Conservation (phyloP, 1,284 basidiomycete genomes). For the Apiotrichum akiyoshidainum region DNA sequence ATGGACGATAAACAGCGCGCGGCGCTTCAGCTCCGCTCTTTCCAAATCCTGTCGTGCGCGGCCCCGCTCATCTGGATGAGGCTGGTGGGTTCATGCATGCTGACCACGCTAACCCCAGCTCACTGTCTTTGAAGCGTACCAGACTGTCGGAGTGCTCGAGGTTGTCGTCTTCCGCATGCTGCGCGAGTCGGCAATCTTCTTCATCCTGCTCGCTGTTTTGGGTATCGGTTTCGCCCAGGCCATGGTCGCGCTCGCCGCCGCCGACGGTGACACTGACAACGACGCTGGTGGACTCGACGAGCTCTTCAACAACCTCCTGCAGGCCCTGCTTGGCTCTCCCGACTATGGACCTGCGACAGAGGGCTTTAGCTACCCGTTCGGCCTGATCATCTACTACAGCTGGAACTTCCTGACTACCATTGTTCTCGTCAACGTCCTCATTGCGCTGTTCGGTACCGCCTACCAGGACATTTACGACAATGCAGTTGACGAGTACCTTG, state of each 20-base stretch:
- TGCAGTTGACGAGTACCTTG: conserved; percentile 56
- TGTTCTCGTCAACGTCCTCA: conserved; percentile 87
- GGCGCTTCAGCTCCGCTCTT: conserved; percentile 64
- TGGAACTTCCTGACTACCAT: conserved; percentile 86
- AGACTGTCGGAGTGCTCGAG: conserved; percentile 55
- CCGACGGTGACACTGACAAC: conserved; percentile 72
- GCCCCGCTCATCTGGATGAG: conserved; percentile 88
- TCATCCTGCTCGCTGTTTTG: conserved; percentile 73
- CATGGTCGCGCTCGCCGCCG: conserved; percentile 83
- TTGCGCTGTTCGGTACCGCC: conserved; percentile 88
- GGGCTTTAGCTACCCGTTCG: conserved; percentile 57
- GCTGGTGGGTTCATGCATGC: conserved; percentile 58
- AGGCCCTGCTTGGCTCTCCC: conserved; percentile 75
- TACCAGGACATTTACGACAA: conserved; percentile 68
- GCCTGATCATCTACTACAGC: conserved; percentile 76
- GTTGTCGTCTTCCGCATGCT: conserved; percentile 64
- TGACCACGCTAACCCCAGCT: conserved; percentile 16
- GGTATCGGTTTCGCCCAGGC: conserved; percentile 72
- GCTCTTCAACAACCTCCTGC: conserved; percentile 72
- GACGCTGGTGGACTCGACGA: conserved; percentile 58
- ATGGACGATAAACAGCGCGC: conserved; percentile 49
- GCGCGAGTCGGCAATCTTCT: conserved; percentile 88
- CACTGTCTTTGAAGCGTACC: conserved; percentile 58
- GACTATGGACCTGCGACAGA: conserved; percentile 66
- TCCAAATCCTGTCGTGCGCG: conserved; percentile 81